Percentiles rank a stretch among this genome's conserved stretches.
phyloP scores from a whole-genome alignment of 225 moss, liverwort and hornwort genomes.

The Sphagnum tenellum region DNA sequence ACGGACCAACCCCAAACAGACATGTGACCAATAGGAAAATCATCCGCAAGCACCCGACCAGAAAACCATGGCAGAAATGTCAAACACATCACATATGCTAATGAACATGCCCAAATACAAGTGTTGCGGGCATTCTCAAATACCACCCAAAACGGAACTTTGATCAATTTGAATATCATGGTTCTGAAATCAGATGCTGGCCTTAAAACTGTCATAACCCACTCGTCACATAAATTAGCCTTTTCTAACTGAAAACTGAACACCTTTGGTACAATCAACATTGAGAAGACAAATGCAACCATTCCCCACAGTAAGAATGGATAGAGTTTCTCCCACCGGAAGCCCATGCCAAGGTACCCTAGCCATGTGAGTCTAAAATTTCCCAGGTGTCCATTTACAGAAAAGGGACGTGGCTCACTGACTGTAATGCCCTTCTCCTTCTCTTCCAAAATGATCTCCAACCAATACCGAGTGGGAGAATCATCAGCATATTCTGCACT shows the following conservation, averaged over 20 bases:
- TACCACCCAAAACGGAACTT: constrained; percentile 69
- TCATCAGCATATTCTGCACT: constrained; percentile 32
- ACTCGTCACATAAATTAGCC: constrained; percentile 43
- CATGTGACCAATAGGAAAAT: constrained; percentile 74
- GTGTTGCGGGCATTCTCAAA: constrained; percentile 64
- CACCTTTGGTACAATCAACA: constrained; percentile 56
- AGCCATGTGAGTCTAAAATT: constrained; percentile 45
- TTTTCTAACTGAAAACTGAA: constrained; percentile 43
- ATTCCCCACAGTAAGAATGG: constrained; percentile 51
- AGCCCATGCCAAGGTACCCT: constrained; percentile 54
- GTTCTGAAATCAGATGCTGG: constrained; percentile 20
- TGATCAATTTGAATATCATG: constrained; percentile 29
- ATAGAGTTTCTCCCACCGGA: constrained; percentile 55
- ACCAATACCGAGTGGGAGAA: constrained; percentile 52
- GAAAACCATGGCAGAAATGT: constrained; percentile 86
- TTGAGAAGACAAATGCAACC: constrained; percentile 29
- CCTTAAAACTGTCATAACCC: constrained; percentile 50
- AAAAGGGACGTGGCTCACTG: constrained; percentile 67
- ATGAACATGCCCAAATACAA: constrained; percentile 49
- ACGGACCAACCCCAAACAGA: constrained; percentile 78
- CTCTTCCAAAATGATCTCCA: constrained; percentile 51
- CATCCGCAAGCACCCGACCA: constrained; percentile 72
- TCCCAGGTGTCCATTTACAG: constrained; percentile 43
- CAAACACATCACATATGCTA: constrained; percentile 38
- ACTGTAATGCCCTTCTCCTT: constrained; percentile 14